Conservation (phyloP, 805 yeast species). For the Torulaspora quercuum region DNA sequence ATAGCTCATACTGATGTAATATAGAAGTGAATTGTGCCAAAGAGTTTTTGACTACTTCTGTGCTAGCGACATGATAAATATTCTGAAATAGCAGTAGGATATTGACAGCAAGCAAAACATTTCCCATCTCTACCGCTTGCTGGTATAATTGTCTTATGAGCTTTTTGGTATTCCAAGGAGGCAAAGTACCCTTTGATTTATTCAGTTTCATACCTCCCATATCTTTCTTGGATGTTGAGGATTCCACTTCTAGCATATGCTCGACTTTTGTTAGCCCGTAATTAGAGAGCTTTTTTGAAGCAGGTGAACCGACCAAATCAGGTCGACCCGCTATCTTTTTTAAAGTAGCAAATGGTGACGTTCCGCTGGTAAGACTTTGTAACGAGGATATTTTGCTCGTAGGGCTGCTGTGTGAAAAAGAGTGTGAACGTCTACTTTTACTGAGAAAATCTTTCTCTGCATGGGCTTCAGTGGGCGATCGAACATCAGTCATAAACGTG, state of each 20-base stretch:
- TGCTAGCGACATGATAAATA: constrained; percentile 27
- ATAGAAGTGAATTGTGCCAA: constrained; percentile 32
- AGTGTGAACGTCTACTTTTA: constrained; percentile 10
- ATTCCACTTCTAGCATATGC: constrained; percentile 3
- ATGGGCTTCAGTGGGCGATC: constrained; percentile 22
- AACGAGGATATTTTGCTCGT: constrained; percentile 21
- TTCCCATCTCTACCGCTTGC: constrained; percentile 34
- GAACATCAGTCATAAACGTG: constrained; percentile 30
- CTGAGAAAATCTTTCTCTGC: constrained; percentile 13
- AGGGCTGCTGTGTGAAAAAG: constrained; percentile 22
- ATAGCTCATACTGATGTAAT: constrained; percentile 35
- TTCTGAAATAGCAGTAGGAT: constrained; percentile 34
- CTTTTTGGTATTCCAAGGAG: constrained; percentile 35
- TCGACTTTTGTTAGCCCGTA: constrained; percentile 8
- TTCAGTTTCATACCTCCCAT: background rate
- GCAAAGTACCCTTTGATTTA: constrained; percentile 5
- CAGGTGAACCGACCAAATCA: constrained; percentile 1
- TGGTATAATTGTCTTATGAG: constrained; percentile 31
- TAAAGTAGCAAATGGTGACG: constrained; percentile 13
- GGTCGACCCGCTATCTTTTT: constrained; percentile 7
- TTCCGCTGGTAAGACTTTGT: constrained; percentile 11
- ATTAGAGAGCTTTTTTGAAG: constrained; percentile 6
- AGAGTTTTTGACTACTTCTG: constrained; percentile 29
- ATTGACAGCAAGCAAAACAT: constrained; percentile 29
- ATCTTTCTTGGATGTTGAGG: background rate